Evolutionary conservation across 371 early-diverging fungal genomes (phyloP), one percentile per base, ranked within the genome.

Genomic region (Mortierella sp.): DNA sequence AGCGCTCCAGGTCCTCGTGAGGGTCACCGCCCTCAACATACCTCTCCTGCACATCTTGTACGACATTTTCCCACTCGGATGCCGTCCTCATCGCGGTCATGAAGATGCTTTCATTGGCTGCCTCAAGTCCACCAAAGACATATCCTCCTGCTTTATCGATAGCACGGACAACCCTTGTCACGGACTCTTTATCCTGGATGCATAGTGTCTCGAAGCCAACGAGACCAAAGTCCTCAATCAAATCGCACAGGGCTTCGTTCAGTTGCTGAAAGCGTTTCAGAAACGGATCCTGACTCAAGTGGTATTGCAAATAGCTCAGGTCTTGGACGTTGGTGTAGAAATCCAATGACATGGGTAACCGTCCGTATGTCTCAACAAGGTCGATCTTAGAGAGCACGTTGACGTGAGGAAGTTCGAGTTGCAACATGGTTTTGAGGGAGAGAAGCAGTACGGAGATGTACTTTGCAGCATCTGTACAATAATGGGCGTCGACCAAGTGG

Each of bases 321-420:
- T 97, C 95, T 83, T 92, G 90, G 4, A 97, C 97, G 59, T 95
- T 93, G 21, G 96, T 96, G 73, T 97, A 97, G 79, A 89, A 97
- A 53, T 96, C 96, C 45, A 97, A 84, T 61, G 91, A 91, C 80
- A 96, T 96, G 52, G 86, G 90, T 80, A 83, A 54, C 18, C 54
- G 71, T 45, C 91, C 96, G 82, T 86, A 89, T 0, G 86, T 86
- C 66, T 91, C 91, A 34, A 97, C 82, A 50, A 99, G 72, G 79
- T 99, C 99, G 55, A 96, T 88, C 76, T 99, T 99, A 13, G 95
- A 93, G 47, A 99, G 73, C 10, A 98, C 95, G 80, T 98, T 98
- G 61, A 99, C 86, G 70, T 98, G 97, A 19, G 99, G 98, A 24
- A 98, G 79, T 61, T 96, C 96, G 10, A 99, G 86, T 80, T 95